A percentile compares a stretch with the other conserved stretches of the same genome.
Evolutionary conservation across 768 basidiomycete species (phyloP).

Genomic region (Jaapia argillacea): DNA sequence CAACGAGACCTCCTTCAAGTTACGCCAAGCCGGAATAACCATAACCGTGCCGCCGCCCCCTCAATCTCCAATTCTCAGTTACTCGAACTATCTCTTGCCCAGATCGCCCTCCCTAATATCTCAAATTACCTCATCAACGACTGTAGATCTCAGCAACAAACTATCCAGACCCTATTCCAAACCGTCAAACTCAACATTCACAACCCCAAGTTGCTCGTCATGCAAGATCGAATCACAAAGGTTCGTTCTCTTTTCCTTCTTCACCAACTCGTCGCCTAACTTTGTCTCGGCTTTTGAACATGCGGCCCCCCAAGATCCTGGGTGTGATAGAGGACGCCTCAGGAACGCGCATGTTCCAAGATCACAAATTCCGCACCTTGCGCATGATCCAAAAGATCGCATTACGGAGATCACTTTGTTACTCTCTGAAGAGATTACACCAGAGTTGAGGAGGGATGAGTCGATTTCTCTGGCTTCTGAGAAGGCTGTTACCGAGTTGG

Average conservation of each 20-base stretch:
- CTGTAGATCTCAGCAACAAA: constrained; percentile 80
- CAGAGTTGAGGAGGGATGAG: constrained; percentile 87
- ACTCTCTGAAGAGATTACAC: constrained; percentile 84
- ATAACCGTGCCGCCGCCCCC: constrained; percentile 31
- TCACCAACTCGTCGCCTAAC: not conserved
- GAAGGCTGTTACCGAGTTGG: constrained; percentile 81
- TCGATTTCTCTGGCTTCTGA: constrained; percentile 83
- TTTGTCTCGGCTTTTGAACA: constrained; percentile 68
- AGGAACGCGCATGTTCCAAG: constrained; percentile 98
- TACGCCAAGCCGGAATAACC: constrained; percentile 93
- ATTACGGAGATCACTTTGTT: constrained; percentile 80
- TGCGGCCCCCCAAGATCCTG: constrained; percentile 95
- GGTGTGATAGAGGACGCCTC: constrained; percentile 99
- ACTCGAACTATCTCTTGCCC: not conserved
- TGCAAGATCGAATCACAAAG: constrained; percentile 99
- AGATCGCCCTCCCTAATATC: constrained; percentile 90
- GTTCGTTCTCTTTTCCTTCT: constrained; percentile 26
- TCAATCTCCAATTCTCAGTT: not conserved
- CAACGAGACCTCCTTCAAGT: constrained; percentile 96
- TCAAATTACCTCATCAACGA: constrained; percentile 96
- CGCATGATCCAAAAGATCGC: constrained; percentile 92
- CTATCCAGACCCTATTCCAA: constrained; percentile 87
- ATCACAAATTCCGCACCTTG: constrained; percentile 91
- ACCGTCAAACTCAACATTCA: constrained; percentile 98
- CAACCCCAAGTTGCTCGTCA: constrained; percentile 98